A percentile compares a stretch with the other conserved stretches of the same genome.
These are phyloP conservation scores for Fusarium dimerum DNA, from an alignment of 2,329 filamentous ascomycete species.

Conservation along the genomic window DNA sequence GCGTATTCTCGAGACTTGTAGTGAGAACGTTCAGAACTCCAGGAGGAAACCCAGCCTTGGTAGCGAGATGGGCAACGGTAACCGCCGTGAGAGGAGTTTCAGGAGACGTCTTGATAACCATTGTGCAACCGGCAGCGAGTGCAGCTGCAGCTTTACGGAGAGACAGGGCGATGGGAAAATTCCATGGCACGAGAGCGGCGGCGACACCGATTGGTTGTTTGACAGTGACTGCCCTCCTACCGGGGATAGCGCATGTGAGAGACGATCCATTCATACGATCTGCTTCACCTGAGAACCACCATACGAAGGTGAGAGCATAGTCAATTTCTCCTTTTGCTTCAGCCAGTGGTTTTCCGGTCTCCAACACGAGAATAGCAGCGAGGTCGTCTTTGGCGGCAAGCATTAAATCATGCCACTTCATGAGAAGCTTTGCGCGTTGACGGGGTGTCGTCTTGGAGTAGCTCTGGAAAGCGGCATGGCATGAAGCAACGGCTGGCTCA, in stretches of 20 bases:
- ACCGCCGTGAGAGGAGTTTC: conserved; percentile 75
- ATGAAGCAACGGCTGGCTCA: neutral
- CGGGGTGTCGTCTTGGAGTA: conserved; percentile 6
- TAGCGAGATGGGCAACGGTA: conserved; percentile 66
- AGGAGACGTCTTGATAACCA: conserved; percentile 72
- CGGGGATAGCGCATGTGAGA: conserved; percentile 59
- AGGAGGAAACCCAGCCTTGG: conserved; percentile 72
- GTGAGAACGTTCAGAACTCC: conserved; percentile 63
- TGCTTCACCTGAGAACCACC: conserved; percentile 58
- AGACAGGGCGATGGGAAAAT: conserved; percentile 59
- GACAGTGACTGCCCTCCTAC: conserved; percentile 67
- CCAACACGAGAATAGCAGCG: conserved; percentile 42
- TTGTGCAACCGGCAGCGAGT: conserved; percentile 73
- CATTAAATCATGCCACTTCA: conserved; percentile 40
- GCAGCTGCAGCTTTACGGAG: conserved; percentile 51
- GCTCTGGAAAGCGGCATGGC: neutral
- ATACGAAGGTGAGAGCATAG: conserved; percentile 54
- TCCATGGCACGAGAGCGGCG: conserved; percentile 48
- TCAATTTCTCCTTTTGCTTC: conserved; percentile 57
- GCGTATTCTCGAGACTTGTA: conserved; percentile 46
- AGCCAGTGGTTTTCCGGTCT: conserved; percentile 58
- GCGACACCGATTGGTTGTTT: conserved; percentile 50
- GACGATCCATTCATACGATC: conserved; percentile 55
- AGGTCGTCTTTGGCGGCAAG: conserved; percentile 38
- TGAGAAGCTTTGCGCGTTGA: conserved; percentile 35